A percentile compares a stretch with the other conserved stretches of the same genome.
phyloP scores from a whole-genome alignment of 2,329 filamentous ascomycete genomes.

The Waltergamsia citrina region DNA sequence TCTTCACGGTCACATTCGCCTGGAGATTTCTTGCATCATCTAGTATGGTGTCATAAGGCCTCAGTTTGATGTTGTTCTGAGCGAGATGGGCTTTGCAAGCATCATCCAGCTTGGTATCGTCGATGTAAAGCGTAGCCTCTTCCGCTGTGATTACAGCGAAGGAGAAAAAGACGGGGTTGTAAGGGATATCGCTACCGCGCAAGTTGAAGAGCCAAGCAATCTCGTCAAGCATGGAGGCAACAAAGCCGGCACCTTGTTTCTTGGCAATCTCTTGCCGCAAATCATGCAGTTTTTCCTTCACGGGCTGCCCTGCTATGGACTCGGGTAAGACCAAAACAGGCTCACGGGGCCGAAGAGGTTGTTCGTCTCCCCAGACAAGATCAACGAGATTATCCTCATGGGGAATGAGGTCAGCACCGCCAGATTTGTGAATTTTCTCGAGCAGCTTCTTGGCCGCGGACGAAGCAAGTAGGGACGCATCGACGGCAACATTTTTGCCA shows the following conservation, averaged over 20 bases:
- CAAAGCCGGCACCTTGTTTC: conserved; percentile 77
- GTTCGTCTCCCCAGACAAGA: conserved; percentile 68
- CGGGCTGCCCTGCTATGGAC: conserved; percentile 73
- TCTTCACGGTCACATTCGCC: conserved; percentile 25
- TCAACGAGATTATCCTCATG: conserved; percentile 84
- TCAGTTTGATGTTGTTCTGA: conserved; percentile 59
- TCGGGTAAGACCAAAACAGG: conserved; percentile 62
- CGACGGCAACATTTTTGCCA: conserved; percentile 83
- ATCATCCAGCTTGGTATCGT: conserved; percentile 64
- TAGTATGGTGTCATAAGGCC: conserved; percentile 78
- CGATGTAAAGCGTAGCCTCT: conserved; percentile 72
- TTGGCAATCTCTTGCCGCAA: conserved; percentile 86
- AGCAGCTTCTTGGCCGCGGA: conserved; percentile 56
- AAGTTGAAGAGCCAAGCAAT: conserved; percentile 98
- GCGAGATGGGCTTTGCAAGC: conserved; percentile 63
- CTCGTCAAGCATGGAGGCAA: conserved; percentile 93
- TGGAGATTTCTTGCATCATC: conserved; percentile 59
- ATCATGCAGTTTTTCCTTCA: conserved; percentile 73
- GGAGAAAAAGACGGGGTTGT: conserved; percentile 97
- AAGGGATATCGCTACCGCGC: conserved; percentile 88
- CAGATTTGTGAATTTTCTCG: conserved; percentile 80
- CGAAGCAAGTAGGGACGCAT: conserved; percentile 75
- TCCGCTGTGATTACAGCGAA: conserved; percentile 81
- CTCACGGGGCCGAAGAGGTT: conserved; percentile 67
- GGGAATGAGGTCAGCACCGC: conserved; percentile 66